phyloP scores from a whole-genome alignment of 345 rosid genomes.

The Camelina neglecta region DNA sequence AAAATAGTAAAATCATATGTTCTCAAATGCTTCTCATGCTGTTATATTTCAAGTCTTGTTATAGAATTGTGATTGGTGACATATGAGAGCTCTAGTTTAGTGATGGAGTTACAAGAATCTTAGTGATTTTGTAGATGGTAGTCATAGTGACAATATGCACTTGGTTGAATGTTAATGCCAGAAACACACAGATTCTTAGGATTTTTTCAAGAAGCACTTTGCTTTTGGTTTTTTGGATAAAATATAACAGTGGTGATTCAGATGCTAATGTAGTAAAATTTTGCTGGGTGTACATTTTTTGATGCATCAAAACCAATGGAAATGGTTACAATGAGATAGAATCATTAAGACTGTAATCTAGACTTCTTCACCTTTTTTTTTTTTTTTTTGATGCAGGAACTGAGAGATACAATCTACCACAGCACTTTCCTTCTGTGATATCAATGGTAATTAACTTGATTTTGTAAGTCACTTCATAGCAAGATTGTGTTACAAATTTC shows the following conservation, averaged over 20 bases:
- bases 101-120: neutral
- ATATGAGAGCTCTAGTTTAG: neutral
- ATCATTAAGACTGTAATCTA: neutral
- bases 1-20: neutral
- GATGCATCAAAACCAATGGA: too few species aligned
- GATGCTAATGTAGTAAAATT: too few species aligned
- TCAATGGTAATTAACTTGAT: conserved; percentile 13
- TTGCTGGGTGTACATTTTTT: too few species aligned
- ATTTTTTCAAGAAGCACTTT: neutral
- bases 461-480: neutral
- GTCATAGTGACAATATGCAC: neutral
- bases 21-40: conserved; percentile 6
- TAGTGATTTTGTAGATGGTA: neutral
- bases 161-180: neutral
- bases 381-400: conserved; percentile 41
- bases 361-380: neutral
- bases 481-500: neutral
- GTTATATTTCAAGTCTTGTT: neutral
- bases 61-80: neutral
- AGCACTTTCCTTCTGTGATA: conserved; percentile 3
- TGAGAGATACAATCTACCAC: conserved; percentile 30
- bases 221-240: too few species aligned
- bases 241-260: too few species aligned
- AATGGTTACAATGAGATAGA: too few species aligned
- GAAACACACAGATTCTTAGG: neutral